phyloP scores from a whole-genome alignment of 805 yeast genomes.

The Wickerhamomyces silvicola region DNA sequence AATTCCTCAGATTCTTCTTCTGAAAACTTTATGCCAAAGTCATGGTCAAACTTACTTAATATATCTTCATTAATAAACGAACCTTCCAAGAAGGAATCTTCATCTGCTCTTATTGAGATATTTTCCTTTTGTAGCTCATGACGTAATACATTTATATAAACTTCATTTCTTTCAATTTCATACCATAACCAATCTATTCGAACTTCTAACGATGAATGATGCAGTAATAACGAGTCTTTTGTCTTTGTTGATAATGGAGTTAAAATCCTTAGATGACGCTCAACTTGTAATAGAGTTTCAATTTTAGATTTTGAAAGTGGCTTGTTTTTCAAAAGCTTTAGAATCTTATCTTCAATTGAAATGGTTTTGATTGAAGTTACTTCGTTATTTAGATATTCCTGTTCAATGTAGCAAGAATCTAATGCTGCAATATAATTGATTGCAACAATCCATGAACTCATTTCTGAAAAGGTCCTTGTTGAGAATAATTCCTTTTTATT shows the following conservation, averaged over 20 bases:
- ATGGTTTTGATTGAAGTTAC: constrained; percentile 20
- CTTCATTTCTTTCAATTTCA: constrained; percentile 40
- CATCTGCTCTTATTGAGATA: constrained; percentile 6
- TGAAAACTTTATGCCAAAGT: too few species aligned
- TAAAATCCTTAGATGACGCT: constrained; percentile 35
- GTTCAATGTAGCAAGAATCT: constrained; percentile 29
- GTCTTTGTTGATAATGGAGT: constrained; percentile 54
- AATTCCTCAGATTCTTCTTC: not conserved
- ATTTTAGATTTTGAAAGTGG: constrained; percentile 31
- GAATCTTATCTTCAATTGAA: constrained; percentile 26
- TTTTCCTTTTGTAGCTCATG: constrained; percentile 7
- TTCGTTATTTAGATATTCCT: constrained; percentile 14
- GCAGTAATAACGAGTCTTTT: constrained; percentile 37
- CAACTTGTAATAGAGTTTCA: constrained; percentile 28
- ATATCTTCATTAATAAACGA: constrained; percentile 18
- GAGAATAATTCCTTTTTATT: constrained; percentile 34
- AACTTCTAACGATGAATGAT: constrained; percentile 42
- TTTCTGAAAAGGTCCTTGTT: constrained; percentile 39
- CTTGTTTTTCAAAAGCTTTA: constrained; percentile 28
- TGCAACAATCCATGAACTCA: constrained; percentile 52
- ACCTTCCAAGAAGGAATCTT: constrained; percentile 17
- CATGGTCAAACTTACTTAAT: not conserved
- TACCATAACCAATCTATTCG: constrained; percentile 53
- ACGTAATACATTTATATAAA: constrained; percentile 32
- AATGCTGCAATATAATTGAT: constrained; percentile 48